Evolutionary conservation across 495 filamentous ascomycete genomes (phyloP).

Genomic region (Collariella sp.): DNA sequence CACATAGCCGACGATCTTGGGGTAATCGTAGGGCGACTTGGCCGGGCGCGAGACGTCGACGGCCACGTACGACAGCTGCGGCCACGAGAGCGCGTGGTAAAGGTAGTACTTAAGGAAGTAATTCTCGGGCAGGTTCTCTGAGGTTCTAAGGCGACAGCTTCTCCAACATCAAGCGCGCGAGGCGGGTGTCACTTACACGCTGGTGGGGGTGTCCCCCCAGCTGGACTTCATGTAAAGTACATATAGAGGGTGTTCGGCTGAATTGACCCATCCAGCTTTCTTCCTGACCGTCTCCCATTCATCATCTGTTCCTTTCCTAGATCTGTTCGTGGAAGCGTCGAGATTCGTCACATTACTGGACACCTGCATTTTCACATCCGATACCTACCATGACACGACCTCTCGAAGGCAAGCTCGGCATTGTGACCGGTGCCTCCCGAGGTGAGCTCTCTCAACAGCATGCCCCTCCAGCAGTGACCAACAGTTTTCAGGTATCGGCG

Average conservation of each 20-base stretch:
- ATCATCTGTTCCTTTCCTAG: not conserved
- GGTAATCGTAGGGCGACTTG: conserved; percentile 75
- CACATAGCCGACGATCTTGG: conserved; percentile 97
- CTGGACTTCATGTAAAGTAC: not conserved
- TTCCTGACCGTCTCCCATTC: not conserved
- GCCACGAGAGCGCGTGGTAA: conserved; percentile 97
- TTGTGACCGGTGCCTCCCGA: conserved; percentile 70
- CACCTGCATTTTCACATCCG: no score
- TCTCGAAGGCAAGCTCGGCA: conserved; percentile 61
- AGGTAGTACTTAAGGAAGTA: conserved; percentile 99
- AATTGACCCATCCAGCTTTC: not conserved
- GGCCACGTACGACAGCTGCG: conserved; percentile 90
- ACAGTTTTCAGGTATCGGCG: conserved; percentile 64
- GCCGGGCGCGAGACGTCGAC: conserved; percentile 76
- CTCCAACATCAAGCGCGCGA: conserved; percentile 4
- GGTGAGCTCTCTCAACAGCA: conserved; percentile 36
- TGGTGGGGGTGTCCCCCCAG: no score
- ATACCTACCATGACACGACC: conserved; percentile 25
- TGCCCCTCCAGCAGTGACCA: not conserved
- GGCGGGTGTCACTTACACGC: not conserved
- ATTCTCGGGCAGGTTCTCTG: conserved; percentile 94
- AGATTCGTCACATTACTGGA: no score
- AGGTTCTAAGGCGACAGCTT: no score
- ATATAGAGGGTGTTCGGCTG: no score
- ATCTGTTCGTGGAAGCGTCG: not conserved